These are phyloP conservation scores for Agaricus subrufescens DNA, from an alignment of 768 basidiomycete species.

Conservation along the genomic window DNA sequence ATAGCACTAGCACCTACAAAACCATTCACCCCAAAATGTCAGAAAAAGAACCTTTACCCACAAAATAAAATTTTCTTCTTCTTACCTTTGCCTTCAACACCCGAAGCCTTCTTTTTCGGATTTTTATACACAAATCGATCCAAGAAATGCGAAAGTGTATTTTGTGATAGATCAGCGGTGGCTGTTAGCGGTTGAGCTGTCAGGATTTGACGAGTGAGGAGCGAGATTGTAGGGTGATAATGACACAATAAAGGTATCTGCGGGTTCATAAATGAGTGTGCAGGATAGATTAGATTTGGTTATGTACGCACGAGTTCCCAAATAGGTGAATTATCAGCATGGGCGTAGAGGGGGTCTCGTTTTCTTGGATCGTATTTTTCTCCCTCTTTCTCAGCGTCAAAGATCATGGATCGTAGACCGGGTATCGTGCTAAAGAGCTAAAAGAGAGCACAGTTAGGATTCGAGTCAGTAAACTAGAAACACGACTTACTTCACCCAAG, in stretches of 20 bases:
- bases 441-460: not conserved
- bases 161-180: constrained; percentile 83
- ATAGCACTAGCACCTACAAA: constrained; percentile 78
- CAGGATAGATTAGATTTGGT: not conserved
- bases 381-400: constrained; percentile 14
- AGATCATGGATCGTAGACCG: constrained; percentile 38
- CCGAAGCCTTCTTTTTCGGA: constrained; percentile 61
- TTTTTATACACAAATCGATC: constrained; percentile 98
- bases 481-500: constrained; percentile 70
- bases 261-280: not conserved
- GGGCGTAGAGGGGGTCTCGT: constrained; percentile 83
- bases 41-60: too few relatives aligned
- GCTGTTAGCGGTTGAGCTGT: constrained; percentile 69
- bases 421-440: constrained; percentile 39
- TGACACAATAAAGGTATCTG: constrained; percentile 80
- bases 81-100: constrained; percentile 10
- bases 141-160: constrained; percentile 92
- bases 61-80: not conserved
- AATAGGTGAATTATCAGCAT: constrained; percentile 72
- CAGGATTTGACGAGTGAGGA: constrained; percentile 84
- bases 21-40: constrained; percentile 23
- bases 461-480: not conserved
- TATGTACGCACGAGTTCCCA: constrained; percentile 78
- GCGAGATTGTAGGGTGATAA: constrained; percentile 86
- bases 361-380: constrained; percentile 80